These are phyloP conservation scores for Clonostachys rhizophaga DNA, from an alignment of 2,329 filamentous ascomycete species.

Conservation along the genomic window DNA sequence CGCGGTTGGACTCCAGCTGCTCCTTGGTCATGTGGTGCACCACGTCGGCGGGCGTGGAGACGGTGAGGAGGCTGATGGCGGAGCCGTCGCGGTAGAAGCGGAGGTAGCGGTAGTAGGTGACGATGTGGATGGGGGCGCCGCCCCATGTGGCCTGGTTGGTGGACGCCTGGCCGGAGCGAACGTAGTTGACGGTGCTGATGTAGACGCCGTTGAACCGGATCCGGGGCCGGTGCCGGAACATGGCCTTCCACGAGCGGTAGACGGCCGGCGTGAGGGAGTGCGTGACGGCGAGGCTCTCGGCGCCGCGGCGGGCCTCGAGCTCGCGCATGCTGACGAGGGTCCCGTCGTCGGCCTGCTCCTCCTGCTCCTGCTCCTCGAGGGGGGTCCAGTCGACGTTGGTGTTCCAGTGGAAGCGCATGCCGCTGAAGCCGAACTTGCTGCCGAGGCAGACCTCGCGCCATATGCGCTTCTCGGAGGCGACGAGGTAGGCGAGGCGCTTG, in stretches of 20 bases:
- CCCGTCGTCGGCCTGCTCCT: constrained; percentile 19
- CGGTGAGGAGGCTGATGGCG: constrained; percentile 75
- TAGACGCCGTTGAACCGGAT: constrained; percentile 95
- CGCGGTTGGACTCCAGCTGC: constrained; percentile 47
- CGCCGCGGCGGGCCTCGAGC: constrained; percentile 21
- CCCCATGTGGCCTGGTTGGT: constrained; percentile 70
- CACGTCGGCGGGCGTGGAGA: constrained; percentile 77
- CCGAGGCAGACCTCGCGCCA: constrained; percentile 77
- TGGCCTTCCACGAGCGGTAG: constrained; percentile 55
- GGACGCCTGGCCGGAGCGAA: constrained; percentile 72
- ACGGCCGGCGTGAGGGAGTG: constrained; percentile 30
- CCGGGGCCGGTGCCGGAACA: constrained; percentile 80
- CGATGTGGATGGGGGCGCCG: constrained; percentile 77
- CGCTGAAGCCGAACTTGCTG: constrained; percentile 69
- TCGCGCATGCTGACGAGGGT: constrained; percentile 28
- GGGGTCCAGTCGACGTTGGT: constrained; percentile 55
- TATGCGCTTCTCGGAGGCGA: constrained; percentile 76
- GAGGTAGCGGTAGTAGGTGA: constrained; percentile 96
- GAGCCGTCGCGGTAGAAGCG: constrained; percentile 91
- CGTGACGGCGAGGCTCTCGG: constrained; percentile 27
- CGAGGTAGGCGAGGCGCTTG: constrained; percentile 80
- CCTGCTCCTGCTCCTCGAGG: constrained; percentile 24
- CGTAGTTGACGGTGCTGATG: constrained; percentile 95
- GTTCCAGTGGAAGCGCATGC: constrained; percentile 79
- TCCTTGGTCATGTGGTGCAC: constrained; percentile 78